Conservation (phyloP, 495 filamentous ascomycete genomes). For the Staphylotrichum tortipilum region DNA sequence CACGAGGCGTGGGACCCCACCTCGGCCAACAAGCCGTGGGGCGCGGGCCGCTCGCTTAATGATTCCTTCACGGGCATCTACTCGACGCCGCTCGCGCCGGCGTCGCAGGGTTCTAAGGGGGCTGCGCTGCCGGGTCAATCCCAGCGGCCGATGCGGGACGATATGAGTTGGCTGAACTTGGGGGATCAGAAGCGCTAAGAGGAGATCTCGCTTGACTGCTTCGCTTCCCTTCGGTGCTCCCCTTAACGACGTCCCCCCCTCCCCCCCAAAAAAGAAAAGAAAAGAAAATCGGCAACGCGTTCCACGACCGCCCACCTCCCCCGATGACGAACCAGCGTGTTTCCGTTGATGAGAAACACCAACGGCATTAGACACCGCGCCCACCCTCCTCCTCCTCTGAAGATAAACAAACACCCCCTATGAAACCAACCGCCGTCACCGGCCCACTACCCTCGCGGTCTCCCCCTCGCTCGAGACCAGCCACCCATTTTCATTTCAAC, state of each 20-base stretch:
- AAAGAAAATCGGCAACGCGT: no score
- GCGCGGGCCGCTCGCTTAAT: constrained; percentile 45
- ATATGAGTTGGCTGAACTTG: constrained; percentile 76
- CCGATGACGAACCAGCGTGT: no score
- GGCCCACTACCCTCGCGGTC: no score
- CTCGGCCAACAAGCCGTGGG: constrained; percentile 32
- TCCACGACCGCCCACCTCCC: no score
- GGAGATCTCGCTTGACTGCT: neutral
- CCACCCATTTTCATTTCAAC: no score
- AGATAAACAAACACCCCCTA: no score
- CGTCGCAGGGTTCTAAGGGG: constrained; percentile 17
- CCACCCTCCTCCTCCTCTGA: no score
- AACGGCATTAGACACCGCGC: no score
- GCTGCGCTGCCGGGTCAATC: constrained; percentile 21
- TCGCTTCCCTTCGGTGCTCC: neutral
- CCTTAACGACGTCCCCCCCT: no score
- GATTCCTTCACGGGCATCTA: constrained; percentile 50
- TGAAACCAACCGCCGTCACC: no score
- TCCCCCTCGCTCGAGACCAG: no score
- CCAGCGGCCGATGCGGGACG: constrained; percentile 24
- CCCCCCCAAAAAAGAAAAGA: neutral
- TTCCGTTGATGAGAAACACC: no score
- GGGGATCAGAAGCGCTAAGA: constrained; percentile 12
- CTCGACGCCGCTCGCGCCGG: constrained; percentile 31
- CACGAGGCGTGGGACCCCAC: constrained; percentile 46